Evolutionary conservation across 768 basidiomycete genomes (phyloP), one percentile per base, ranked within the genome.

Genomic region (Daedaleopsis sinensis): DNA sequence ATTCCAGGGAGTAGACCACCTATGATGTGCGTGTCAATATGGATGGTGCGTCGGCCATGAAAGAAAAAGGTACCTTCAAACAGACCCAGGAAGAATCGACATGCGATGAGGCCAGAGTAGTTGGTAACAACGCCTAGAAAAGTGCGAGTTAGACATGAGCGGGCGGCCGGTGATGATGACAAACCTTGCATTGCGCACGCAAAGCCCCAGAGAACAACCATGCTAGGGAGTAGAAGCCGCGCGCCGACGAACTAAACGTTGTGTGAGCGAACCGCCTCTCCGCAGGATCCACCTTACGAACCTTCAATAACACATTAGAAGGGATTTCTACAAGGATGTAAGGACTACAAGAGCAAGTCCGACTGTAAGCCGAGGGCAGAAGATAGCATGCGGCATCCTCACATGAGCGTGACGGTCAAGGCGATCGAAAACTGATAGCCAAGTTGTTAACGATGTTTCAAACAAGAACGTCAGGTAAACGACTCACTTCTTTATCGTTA

Each of bases 131-230:
- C 64, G 1, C 83, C 83, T 82, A 59, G 18, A 44, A 36, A 11
- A 12, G 5, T 19, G 32, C 18, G 32, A 8, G 10, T 39, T n/a
- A 36, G 21, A 24, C 27, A 32, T 7, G 27, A 32, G 27, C 27
- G 27, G 27, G 27, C 7, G 7, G 27, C 27, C 27, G 7, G 27
- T n/a, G 21, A 16, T 19, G 19, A 5, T 1, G 3, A 64, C 66
- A 21, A 55, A 80, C 86, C 87, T 79, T 90, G 88, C 48, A 84
- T 74, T 11, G 85, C 78, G 10, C 82, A 79, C 12, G 86, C 80
- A n/a, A 89, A 49, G n/a, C 89, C 89, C 89, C 90, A 91, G 1
- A 84, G 65, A 0, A 82, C 79, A 50, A 89, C 72, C 80, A 89
- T 84, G 1, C 82, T 72, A 0, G 90, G 89, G 69, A 88, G 78